Evolutionary conservation across 148 eudicot genomes (phyloP).

Genomic region (Silene conica): DNA sequence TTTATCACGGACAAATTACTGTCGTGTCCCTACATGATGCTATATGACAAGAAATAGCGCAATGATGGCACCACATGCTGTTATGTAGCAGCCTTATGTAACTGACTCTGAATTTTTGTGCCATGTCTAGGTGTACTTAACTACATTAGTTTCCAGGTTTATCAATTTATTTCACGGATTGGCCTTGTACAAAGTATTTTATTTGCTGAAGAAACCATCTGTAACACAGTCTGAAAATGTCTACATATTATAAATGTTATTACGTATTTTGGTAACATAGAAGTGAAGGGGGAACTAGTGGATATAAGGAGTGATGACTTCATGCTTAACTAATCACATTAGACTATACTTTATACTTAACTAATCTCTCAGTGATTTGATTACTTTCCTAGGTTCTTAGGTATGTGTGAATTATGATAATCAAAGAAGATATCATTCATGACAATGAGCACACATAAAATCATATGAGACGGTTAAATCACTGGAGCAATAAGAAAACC

Average conservation of each 20-base stretch:
- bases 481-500: conserved; percentile 35
- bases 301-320: neutral
- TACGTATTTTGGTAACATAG: neutral
- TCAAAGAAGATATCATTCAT: neutral
- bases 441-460: neutral
- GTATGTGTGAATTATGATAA: neutral
- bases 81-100: neutral
- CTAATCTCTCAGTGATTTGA: neutral
- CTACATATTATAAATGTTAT: neutral
- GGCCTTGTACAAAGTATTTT: neutral
- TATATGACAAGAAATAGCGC: neutral
- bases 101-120: no score
- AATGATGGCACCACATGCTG: neutral
- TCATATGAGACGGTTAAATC: neutral
- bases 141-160: neutral
- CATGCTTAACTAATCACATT: neutral
- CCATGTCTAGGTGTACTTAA: neutral
- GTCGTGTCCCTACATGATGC: neutral
- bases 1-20: neutral
- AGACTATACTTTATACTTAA: neutral
- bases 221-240: neutral
- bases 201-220: neutral
- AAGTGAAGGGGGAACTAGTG: neutral
- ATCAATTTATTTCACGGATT: neutral
- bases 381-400: neutral